Conservation (phyloP, 176 grass and related monocot species). For the Ampelocalamus luodianensis region DNA sequence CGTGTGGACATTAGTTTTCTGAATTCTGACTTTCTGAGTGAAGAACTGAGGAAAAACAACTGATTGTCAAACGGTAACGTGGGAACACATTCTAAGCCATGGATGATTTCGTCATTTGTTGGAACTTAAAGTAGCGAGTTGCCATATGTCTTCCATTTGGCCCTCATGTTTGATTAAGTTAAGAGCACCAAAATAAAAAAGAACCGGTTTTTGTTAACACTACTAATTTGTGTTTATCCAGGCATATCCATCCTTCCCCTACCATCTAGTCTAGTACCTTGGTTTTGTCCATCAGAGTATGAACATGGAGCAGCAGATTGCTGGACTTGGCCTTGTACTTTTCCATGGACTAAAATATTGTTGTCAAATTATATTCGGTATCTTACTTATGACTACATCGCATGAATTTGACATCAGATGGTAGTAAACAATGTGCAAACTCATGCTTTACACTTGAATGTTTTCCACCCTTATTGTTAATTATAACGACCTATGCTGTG, state of each 20-base stretch:
- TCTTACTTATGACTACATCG: not conserved
- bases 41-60: not conserved
- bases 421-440: not conserved
- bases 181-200: not conserved
- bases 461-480: not conserved
- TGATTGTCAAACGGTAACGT: not conserved
- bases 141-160: not conserved
- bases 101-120: not conserved
- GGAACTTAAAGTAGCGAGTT: not conserved
- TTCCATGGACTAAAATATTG: constrained; percentile 1
- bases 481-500: not conserved
- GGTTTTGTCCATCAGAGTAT: not conserved
- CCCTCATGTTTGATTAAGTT: not conserved
- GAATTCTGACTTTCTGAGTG: not conserved
- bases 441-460: not conserved
- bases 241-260: not conserved
- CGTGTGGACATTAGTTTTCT: not conserved
- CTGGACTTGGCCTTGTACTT: not conserved
- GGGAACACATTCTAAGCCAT: not conserved
- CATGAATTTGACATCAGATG: not conserved
- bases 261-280: not conserved
- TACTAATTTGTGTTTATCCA: not conserved
- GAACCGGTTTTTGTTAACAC: not conserved
- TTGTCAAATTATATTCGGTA: not conserved
- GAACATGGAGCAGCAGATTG: not conserved